Evolutionary conservation across 805 yeast species (phyloP).

Genomic region (Metschnikowia lunata): DNA sequence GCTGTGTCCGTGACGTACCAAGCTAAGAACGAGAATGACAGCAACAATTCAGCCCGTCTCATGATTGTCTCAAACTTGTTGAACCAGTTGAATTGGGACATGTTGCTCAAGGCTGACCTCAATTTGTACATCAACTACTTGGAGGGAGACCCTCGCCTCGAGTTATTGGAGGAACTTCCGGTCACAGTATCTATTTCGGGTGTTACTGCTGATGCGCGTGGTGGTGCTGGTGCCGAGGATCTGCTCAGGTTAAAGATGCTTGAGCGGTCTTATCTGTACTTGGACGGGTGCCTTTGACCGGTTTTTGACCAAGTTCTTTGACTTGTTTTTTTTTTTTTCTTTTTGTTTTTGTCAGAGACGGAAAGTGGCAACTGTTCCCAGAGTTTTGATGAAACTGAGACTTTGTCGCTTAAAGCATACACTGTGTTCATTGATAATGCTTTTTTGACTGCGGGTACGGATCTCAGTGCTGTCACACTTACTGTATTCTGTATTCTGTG

Average conservation of each 20-base stretch:
- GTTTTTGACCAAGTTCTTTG: no score
- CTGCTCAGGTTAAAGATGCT: conserved; percentile 9
- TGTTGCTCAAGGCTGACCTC: conserved; percentile 8
- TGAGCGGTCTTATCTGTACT: conserved; percentile 10
- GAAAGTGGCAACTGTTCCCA: no score
- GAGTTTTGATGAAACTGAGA: no score
- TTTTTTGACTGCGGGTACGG: no score
- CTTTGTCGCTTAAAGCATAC: no score
- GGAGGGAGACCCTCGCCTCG: conserved; percentile 10
- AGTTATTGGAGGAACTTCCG: conserved; percentile 15
- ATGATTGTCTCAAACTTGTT: conserved; percentile 11
- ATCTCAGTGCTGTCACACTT: no score
- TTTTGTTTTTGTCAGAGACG: no score
- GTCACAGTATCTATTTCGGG: conserved; percentile 9
- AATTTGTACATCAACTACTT: conserved; percentile 11
- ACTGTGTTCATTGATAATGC: no score
- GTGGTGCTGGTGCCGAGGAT: neutral
- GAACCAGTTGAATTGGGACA: conserved; percentile 14
- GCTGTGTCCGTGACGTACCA: conserved; percentile 10
- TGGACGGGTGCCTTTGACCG: conserved; percentile 8
- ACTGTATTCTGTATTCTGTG: no score
- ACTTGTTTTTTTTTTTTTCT: no score
- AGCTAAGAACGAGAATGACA: conserved; percentile 9
- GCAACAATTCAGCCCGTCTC: conserved; percentile 13
- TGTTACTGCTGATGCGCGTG: neutral